phyloP scores from a whole-genome alignment of 2,329 filamentous ascomycete genomes.

The Nigrospora oryzae region DNA sequence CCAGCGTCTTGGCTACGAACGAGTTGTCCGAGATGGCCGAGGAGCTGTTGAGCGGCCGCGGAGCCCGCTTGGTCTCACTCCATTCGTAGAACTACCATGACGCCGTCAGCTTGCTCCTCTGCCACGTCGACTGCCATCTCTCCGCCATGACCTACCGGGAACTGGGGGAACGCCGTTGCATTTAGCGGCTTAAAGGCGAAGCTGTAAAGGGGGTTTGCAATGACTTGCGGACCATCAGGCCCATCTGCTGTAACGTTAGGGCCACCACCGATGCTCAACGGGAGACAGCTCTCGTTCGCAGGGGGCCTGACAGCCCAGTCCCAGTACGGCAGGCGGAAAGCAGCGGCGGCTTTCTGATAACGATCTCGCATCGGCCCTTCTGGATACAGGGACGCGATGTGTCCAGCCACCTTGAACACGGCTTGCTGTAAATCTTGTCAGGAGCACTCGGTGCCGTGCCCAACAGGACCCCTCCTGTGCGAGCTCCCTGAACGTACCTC shows the following conservation, averaged over 20 bases:
- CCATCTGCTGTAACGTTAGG: conserved; percentile 40
- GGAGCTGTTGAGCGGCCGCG: conserved; percentile 28
- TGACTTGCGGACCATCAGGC: conserved; percentile 44
- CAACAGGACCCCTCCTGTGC: too few relatives aligned
- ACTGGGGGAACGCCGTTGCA: conserved; percentile 45
- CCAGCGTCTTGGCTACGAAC: conserved; percentile 41
- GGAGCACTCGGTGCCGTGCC: conserved; percentile 4
- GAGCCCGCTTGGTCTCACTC: conserved; percentile 50
- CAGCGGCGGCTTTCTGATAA: conserved; percentile 41
- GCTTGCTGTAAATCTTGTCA: conserved; percentile 38
- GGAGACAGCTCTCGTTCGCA: conserved; percentile 35
- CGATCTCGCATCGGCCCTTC: conserved; percentile 32
- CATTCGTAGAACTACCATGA: conserved; percentile 45
- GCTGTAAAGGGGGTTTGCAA: conserved; percentile 53
- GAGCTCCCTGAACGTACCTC: conserved; percentile 31
- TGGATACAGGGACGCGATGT: conserved; percentile 24
- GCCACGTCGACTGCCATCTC: too few relatives aligned
- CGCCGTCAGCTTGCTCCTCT: too few relatives aligned
- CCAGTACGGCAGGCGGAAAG: conserved; percentile 51
- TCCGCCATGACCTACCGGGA: conserved; percentile 23
- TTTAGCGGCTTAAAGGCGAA: conserved; percentile 55
- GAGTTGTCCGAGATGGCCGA: conserved; percentile 51
- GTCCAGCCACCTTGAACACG: conserved; percentile 21
- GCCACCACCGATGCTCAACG: conserved; percentile 36
- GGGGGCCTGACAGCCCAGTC: conserved; percentile 47